Percentiles rank a stretch among this genome's conserved stretches.
Evolutionary conservation across 2,329 filamentous ascomycete species (phyloP).

Genomic region (Ophioceras dolichostomum): DNA sequence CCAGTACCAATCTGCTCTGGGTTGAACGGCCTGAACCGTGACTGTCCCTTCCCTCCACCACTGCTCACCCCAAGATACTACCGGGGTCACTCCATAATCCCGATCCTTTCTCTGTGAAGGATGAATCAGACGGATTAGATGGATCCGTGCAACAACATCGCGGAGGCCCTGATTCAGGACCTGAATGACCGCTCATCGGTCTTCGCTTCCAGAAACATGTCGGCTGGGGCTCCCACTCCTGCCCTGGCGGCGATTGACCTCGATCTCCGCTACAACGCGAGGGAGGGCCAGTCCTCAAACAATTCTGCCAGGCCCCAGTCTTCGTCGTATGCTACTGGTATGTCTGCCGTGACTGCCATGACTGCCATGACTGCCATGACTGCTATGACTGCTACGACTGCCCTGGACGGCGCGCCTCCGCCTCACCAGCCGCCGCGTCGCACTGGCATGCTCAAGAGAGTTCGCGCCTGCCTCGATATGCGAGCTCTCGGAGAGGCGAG

Average conservation of each 20-base stretch:
- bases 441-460: neutral
- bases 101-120: neutral
- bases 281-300: neutral
- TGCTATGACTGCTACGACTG: too few relatives aligned
- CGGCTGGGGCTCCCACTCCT: conserved; percentile 30
- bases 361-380: too few relatives aligned
- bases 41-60: too few relatives aligned
- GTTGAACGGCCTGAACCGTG: too few relatives aligned
- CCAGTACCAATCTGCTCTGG: too few relatives aligned
- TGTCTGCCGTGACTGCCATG: too few relatives aligned
- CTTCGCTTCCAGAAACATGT: conserved; percentile 38
- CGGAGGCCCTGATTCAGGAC: conserved; percentile 43
- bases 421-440: too few relatives aligned
- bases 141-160: conserved; percentile 39
- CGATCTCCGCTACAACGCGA: conserved; percentile 1
- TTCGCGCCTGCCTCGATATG: neutral
- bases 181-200: conserved; percentile 34
- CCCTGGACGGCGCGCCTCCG: too few relatives aligned
- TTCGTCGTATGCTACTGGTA: too few relatives aligned
- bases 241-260: neutral
- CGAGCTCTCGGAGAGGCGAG: neutral
- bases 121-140: too few relatives aligned
- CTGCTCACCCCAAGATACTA: too few relatives aligned
- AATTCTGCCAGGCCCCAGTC: neutral
- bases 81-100: neutral